phyloP scores from a whole-genome alignment of 2,329 filamentous ascomycete genomes.

The Colletotrichum sp. region DNA sequence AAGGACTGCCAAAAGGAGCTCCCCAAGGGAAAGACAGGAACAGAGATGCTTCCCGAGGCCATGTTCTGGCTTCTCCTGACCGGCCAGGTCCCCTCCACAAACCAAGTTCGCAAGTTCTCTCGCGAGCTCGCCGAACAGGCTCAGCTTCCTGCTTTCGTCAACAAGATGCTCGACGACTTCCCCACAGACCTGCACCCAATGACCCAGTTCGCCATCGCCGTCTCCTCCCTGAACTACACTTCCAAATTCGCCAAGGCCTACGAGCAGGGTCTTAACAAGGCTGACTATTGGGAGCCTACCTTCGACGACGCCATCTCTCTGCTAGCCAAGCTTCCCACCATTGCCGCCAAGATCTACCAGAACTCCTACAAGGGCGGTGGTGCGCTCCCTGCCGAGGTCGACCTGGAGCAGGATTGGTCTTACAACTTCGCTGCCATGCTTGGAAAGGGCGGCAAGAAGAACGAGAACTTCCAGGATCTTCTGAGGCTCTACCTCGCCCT shows the following conservation, averaged over 20 bases:
- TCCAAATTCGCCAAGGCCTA: slow-evolving; percentile 94
- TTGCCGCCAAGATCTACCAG: slow-evolving; percentile 97
- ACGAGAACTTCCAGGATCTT: slow-evolving; percentile 95
- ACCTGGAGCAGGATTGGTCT: slow-evolving; percentile 90
- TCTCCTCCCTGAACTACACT: slow-evolving; percentile 94
- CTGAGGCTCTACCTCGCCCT: slow-evolving; percentile 93
- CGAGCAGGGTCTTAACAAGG: slow-evolving; percentile 88
- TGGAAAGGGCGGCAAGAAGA: slow-evolving; percentile 84
- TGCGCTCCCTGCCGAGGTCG: slow-evolving; percentile 75
- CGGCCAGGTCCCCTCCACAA: slow-evolving; percentile 83
- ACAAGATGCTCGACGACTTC: slow-evolving; percentile 88
- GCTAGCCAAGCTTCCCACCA: slow-evolving; percentile 93
- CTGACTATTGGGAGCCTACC: slow-evolving; percentile 98
- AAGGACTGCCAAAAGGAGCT: slow-evolving; percentile 95
- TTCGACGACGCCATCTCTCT: slow-evolving; percentile 95
- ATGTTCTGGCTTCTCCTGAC: slow-evolving; percentile 99
- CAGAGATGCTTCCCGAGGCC: slow-evolving; percentile 96
- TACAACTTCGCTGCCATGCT: slow-evolving; percentile 99
- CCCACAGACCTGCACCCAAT: slow-evolving; percentile 93
- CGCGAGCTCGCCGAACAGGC: slow-evolving; percentile 87
- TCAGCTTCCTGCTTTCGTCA: slow-evolving; percentile 80
- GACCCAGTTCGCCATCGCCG: slow-evolving; percentile 96
- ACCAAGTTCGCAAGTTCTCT: slow-evolving; percentile 82
- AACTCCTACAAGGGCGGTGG: slow-evolving; percentile 80
- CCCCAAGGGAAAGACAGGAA: slow-evolving; percentile 89